These are phyloP conservation scores for Candolleomyces aberdarensis DNA, from an alignment of 768 basidiomycete species.

Conservation along the genomic window DNA sequence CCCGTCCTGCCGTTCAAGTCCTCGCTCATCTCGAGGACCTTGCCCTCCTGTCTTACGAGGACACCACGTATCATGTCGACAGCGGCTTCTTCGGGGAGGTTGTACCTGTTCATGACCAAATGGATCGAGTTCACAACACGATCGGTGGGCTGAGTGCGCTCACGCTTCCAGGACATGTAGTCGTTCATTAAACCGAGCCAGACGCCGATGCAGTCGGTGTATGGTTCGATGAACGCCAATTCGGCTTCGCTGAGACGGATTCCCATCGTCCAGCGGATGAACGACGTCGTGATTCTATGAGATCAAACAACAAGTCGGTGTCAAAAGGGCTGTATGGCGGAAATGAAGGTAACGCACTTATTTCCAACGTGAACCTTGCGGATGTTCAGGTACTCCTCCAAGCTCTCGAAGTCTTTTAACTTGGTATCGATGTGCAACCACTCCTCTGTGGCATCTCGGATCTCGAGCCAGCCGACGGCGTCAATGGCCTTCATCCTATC, in stretches of 20 bases:
- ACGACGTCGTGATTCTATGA: neutral
- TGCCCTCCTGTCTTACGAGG: neutral
- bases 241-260: neutral
- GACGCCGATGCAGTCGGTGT: slow-evolving; percentile 1
- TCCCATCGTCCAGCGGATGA: slow-evolving; percentile 1
- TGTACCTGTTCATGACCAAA: neutral
- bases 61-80: neutral
- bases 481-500: slow-evolving; percentile 4
- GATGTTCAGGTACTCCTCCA: slow-evolving; percentile 1
- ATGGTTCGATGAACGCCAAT: neutral
- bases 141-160: slow-evolving; percentile 1
- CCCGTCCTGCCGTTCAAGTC: neutral
- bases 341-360: neutral
- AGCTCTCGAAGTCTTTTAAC: neutral
- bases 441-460: slow-evolving; percentile 1
- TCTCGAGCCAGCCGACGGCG: neutral
- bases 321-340: neutral
- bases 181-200: slow-evolving; percentile 1
- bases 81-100: neutral
- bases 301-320: neutral
- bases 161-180: slow-evolving; percentile 2
- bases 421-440: neutral
- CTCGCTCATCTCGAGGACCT: neutral
- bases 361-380: slow-evolving; percentile 1
- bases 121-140: slow-evolving; percentile 1